A percentile compares a stretch with the other conserved stretches of the same genome.
These are phyloP conservation scores for Amaranthus cruentus DNA, from an alignment of 148 eudicot species.

Conservation along the genomic window DNA sequence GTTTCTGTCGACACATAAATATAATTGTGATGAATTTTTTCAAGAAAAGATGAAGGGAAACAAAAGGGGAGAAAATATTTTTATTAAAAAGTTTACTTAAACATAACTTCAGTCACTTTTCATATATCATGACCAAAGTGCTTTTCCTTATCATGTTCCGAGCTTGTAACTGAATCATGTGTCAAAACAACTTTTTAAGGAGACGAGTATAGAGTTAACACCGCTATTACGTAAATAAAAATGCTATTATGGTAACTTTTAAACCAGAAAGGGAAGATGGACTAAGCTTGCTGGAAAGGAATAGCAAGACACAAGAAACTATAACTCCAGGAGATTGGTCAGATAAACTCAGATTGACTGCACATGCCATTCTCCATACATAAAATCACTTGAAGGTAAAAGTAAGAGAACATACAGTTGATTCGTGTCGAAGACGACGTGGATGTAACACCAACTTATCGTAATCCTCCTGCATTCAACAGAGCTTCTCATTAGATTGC, in stretches of 20 bases:
- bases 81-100: not conserved
- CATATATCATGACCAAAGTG: not conserved
- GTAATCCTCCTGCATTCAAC: slow-evolving; percentile 71
- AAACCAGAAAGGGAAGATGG: not conserved
- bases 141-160: not conserved
- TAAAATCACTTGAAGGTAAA: not conserved
- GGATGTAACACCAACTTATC: slow-evolving; percentile 58
- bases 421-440: slow-evolving; percentile 79
- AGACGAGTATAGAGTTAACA: too few species aligned
- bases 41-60: not conserved
- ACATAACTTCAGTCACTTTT: not conserved
- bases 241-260: not conserved
- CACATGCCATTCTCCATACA: not conserved
- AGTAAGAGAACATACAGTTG: slow-evolving; percentile 65
- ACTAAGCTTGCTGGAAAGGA: not conserved
- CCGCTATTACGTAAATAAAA: not conserved
- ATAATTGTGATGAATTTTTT: not conserved
- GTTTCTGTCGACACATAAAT: too few species aligned
- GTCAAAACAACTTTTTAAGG: not conserved
- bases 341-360: not conserved
- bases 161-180: not conserved
- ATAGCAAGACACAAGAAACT: not conserved
- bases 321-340: not conserved
- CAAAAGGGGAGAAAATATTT: not conserved
- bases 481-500: slow-evolving; percentile 11